These are phyloP conservation scores for Populus tremula DNA, from an alignment of 345 rosid species.

Conservation along the genomic window DNA sequence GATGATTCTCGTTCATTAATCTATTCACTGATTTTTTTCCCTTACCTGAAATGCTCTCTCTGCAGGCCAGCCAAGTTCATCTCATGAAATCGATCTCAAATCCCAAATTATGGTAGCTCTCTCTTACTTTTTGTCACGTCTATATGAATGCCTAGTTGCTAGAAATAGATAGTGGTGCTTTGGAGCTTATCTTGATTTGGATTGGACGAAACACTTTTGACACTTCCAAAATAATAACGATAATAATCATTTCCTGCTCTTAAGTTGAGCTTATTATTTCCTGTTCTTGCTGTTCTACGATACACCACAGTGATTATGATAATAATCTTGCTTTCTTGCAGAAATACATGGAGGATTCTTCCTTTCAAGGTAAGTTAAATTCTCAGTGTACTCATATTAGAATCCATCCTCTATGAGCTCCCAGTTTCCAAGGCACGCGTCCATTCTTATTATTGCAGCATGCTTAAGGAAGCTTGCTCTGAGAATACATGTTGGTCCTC, in stretches of 20 bases:
- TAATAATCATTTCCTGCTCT: not conserved
- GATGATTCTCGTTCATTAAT: conserved; percentile 12
- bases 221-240: not conserved
- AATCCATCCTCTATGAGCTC: not conserved
- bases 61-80: conserved; percentile 28
- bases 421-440: not conserved
- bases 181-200: not conserved
- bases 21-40: conserved; percentile 13
- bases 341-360: conserved; percentile 79
- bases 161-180: not conserved
- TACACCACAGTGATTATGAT: not conserved
- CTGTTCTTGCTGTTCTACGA: not conserved
- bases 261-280: not conserved
- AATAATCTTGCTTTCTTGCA: conserved; percentile 36
- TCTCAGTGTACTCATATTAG: conserved; percentile 1
- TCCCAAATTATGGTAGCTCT: conserved; percentile 66
- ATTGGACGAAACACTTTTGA: conserved; percentile 10
- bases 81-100: conserved; percentile 51
- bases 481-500: not conserved
- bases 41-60: conserved; percentile 29
- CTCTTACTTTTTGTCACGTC: not conserved
- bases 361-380: conserved; percentile 67
- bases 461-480: too few relatives aligned
- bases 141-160: not conserved
- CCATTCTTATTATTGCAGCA: too few relatives aligned